Evolutionary conservation across 2,329 filamentous ascomycete species (phyloP).

Genomic region (Aspergillus novoparasiticus): DNA sequence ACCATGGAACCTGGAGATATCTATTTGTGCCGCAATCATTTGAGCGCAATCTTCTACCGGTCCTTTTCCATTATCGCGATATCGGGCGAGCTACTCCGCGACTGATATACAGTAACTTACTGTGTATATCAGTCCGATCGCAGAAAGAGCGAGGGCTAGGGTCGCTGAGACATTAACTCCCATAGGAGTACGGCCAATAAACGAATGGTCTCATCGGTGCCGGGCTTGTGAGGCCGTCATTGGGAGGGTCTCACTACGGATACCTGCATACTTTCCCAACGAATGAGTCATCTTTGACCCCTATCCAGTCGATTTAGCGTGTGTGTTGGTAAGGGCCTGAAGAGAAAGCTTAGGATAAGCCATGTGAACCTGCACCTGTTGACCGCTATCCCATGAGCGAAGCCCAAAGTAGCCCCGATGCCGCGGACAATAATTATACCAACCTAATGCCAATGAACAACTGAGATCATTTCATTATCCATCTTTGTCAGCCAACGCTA

Average conservation of each 20-base stretch:
- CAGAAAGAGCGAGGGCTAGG: constrained; percentile 18
- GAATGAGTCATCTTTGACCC: constrained; percentile 18
- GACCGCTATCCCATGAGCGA: constrained; percentile 4
- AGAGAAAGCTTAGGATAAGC: constrained; percentile 12
- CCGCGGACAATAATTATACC: not conserved
- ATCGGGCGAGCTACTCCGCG: not conserved
- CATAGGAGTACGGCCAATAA: constrained; percentile 27
- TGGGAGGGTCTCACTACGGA: constrained; percentile 36
- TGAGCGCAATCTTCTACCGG: constrained; percentile 1
- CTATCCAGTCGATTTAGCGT: not conserved
- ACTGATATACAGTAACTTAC: constrained; percentile 10
- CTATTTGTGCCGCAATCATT: constrained; percentile 13
- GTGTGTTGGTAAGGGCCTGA: constrained; percentile 9
- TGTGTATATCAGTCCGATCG: constrained; percentile 22
- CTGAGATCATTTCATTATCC: constrained; percentile 9
- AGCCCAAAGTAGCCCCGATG: constrained; percentile 10
- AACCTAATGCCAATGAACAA: not conserved
- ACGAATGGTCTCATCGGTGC: constrained; percentile 9
- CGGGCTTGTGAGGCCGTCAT: constrained; percentile 27
- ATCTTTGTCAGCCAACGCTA: constrained; percentile 19
- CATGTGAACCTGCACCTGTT: not conserved
- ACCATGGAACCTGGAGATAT: constrained; percentile 12
- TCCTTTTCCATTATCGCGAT: not conserved
- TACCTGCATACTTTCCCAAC: constrained; percentile 34
- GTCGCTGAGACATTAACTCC: constrained; percentile 27